A percentile compares a stretch with the other conserved stretches of the same genome.
phyloP scores from a whole-genome alignment of 2,329 filamentous ascomycete species.

The Colletotrichum camelliae region DNA sequence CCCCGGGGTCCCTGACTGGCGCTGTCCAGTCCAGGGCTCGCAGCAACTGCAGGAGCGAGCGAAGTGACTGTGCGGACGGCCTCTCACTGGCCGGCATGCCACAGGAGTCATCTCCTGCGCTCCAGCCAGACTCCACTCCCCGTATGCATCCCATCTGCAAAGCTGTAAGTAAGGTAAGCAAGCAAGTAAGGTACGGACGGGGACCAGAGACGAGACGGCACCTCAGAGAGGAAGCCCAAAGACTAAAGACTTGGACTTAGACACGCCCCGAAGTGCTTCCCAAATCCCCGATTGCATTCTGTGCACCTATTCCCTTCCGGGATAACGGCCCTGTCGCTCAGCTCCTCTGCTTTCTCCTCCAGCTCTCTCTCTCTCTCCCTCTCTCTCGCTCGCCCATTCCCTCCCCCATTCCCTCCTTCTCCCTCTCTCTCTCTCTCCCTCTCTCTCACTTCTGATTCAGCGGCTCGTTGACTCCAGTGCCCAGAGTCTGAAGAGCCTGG shows the following conservation, averaged over 20 bases:
- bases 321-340: neutral
- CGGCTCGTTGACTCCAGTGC: no score
- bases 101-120: slow-evolving; percentile 22
- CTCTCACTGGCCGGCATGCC: slow-evolving; percentile 5
- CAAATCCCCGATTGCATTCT: neutral
- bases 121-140: neutral
- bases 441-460: neutral
- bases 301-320: neutral
- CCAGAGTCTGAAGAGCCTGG: neutral
- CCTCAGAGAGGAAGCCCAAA: neutral
- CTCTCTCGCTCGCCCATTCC: no score
- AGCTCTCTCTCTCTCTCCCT: neutral
- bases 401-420: neutral
- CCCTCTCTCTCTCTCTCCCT: neutral
- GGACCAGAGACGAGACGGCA: neutral
- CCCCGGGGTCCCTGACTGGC: neutral
- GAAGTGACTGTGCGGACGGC: neutral
- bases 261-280: neutral
- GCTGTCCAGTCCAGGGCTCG: neutral
- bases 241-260: neutral
- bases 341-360: neutral
- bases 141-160: neutral
- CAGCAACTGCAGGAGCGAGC: neutral
- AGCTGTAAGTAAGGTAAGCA: neutral
- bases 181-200: neutral